Percentiles rank a stretch among this genome's conserved stretches.
These are phyloP conservation scores for Aleurites moluccanus DNA, from an alignment of 441 rosid species.

Conservation along the genomic window DNA sequence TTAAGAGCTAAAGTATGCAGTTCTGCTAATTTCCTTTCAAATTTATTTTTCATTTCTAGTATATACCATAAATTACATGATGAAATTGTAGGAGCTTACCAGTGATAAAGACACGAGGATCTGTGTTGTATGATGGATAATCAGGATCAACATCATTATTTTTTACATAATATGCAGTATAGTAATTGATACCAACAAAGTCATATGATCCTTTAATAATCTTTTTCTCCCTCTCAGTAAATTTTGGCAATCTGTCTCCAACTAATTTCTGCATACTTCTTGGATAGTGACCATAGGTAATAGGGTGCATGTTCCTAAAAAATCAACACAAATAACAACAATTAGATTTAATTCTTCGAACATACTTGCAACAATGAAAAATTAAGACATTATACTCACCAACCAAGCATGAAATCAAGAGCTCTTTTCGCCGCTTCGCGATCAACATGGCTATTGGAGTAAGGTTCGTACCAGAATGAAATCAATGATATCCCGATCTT, in stretches of 20 bases:
- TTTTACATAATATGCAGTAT: neutral
- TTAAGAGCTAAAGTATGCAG: too few relatives aligned
- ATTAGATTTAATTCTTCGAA: too few relatives aligned
- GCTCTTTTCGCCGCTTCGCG: slow-evolving; percentile 6
- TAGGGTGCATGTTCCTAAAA: neutral
- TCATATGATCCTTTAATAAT: neutral
- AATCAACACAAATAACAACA: too few relatives aligned
- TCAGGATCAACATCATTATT: neutral
- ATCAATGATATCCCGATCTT: slow-evolving; percentile 3
- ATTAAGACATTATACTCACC: neutral
- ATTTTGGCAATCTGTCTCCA: slow-evolving; percentile 1
- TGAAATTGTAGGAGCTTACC: neutral
- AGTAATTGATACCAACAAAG: slow-evolving; percentile 4
- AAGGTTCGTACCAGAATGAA: slow-evolving; percentile 14
- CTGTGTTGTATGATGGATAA: neutral
- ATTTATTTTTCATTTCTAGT: too few relatives aligned
- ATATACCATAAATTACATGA: too few relatives aligned
- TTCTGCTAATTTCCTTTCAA: too few relatives aligned
- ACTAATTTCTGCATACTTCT: neutral
- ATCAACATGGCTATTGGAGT: neutral
- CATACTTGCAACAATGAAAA: too few relatives aligned
- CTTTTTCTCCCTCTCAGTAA: neutral
- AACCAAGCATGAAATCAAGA: slow-evolving; percentile 19
- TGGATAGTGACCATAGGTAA: slow-evolving; percentile 1
- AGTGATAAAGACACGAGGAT: neutral